These are phyloP conservation scores for Penicillium taxi DNA, from an alignment of 495 filamentous ascomycete species.

Conservation along the genomic window DNA sequence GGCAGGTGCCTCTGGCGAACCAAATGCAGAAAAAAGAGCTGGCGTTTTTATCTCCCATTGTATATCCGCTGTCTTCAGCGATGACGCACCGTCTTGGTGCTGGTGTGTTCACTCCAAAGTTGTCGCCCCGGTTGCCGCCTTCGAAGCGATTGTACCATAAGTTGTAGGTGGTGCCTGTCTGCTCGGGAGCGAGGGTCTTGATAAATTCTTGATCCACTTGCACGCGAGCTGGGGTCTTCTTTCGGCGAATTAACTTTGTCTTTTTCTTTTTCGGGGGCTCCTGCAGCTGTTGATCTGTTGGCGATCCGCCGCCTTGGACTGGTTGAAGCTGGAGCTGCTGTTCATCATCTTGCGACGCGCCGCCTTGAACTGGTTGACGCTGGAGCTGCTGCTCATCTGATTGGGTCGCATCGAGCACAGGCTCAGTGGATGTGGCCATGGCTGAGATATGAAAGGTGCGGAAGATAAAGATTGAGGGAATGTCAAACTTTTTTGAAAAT, in stretches of 20 bases:
- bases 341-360: slow-evolving; percentile 18
- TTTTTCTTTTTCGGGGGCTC: slow-evolving; percentile 35
- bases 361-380: slow-evolving; percentile 13
- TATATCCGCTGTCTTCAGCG: slow-evolving; percentile 76
- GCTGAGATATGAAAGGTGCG: slow-evolving; percentile 2
- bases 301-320: slow-evolving; percentile 14
- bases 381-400: slow-evolving; percentile 19
- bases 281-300: slow-evolving; percentile 12
- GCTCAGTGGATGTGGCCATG: slow-evolving; percentile 27
- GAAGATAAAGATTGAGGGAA: slow-evolving; percentile 2
- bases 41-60: slow-evolving; percentile 67
- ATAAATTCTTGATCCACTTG: slow-evolving; percentile 78
- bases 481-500: too few relatives aligned
- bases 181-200: slow-evolving; percentile 71
- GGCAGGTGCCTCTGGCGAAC: slow-evolving; percentile 78
- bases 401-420: slow-evolving; percentile 12
- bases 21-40: slow-evolving; percentile 89
- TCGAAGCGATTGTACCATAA: slow-evolving; percentile 94
- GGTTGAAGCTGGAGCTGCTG: slow-evolving; percentile 16
- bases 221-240: slow-evolving; percentile 48
- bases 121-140: slow-evolving; percentile 79
- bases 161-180: slow-evolving; percentile 90
- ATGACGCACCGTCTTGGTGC: slow-evolving; percentile 78
- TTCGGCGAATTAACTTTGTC: slow-evolving; percentile 46
- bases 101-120: slow-evolving; percentile 66